Conservation (phyloP, 192 early-diverging fungal species). For the Coemansia sp. region DNA sequence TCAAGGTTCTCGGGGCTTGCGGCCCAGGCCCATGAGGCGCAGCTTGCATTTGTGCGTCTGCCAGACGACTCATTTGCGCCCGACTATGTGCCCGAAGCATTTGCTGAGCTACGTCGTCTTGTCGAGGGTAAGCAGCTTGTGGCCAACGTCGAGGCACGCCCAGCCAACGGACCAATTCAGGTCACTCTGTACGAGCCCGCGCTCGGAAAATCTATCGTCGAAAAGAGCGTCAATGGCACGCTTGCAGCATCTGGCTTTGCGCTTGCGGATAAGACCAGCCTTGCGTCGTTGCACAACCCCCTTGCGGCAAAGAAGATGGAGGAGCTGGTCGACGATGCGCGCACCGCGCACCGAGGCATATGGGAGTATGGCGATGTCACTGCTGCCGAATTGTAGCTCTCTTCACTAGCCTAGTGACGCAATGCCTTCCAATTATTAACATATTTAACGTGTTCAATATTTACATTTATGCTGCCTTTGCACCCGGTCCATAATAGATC, state of each 20-base stretch:
- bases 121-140: constrained; percentile 67
- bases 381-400: constrained; percentile 19
- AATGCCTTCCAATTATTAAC: too few species aligned
- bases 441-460: too few species aligned
- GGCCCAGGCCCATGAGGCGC: constrained; percentile 80
- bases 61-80: constrained; percentile 51
- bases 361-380: constrained; percentile 53
- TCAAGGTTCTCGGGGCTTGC: constrained; percentile 67
- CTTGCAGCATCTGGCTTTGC: constrained; percentile 69
- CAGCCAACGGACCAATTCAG: constrained; percentile 57
- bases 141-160: constrained; percentile 71
- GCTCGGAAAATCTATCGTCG: constrained; percentile 59
- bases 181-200: constrained; percentile 70
- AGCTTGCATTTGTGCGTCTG: constrained; percentile 80
- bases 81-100: constrained; percentile 80
- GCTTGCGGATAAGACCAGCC: constrained; percentile 40
- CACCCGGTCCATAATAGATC: neutral
- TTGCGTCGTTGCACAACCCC: constrained; percentile 37
- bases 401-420: too few species aligned
- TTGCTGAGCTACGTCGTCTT: constrained; percentile 70
- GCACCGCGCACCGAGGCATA: constrained; percentile 39
- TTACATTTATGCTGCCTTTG: too few species aligned
- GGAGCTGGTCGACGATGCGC: constrained; percentile 42
- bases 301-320: constrained; percentile 36
- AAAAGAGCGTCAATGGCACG: constrained; percentile 70